Conservation (phyloP, 2,329 filamentous ascomycete genomes). For the Sporothrix inflata region DNA sequence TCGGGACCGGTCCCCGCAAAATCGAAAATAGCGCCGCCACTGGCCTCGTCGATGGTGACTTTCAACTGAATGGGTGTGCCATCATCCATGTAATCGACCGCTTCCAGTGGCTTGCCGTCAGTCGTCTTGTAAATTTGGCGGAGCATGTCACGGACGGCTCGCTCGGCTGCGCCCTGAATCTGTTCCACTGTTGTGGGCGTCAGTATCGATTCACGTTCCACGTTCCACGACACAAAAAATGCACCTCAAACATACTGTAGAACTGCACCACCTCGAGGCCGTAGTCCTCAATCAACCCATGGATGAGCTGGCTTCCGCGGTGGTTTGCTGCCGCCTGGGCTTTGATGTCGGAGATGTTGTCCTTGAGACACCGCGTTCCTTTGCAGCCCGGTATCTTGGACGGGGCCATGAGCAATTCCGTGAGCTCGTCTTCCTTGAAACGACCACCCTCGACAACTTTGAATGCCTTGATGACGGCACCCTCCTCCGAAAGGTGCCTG, state of each 20-base stretch:
- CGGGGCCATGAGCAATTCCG: constrained; percentile 64
- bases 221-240: too few species aligned
- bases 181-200: too few species aligned
- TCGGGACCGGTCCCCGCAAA: constrained; percentile 42
- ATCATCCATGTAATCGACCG: constrained; percentile 47
- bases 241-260: constrained; percentile 47
- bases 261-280: constrained; percentile 69
- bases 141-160: constrained; percentile 70
- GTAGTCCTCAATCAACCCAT: constrained; percentile 59
- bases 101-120: constrained; percentile 36
- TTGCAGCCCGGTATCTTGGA: constrained; percentile 67
- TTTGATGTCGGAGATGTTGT: constrained; percentile 73
- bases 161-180: constrained; percentile 59
- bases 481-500: constrained; percentile 65
- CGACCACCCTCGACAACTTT: constrained; percentile 74
- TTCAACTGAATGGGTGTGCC: constrained; percentile 43
- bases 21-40: constrained; percentile 43
- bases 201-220: too few species aligned
- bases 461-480: constrained; percentile 64
- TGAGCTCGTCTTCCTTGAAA: constrained; percentile 72
- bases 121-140: constrained; percentile 51
- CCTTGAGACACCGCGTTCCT: constrained; percentile 55
- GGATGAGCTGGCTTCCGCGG: constrained; percentile 62
- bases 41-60: constrained; percentile 40
- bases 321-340: constrained; percentile 63